Evolutionary conservation across 179 eudicot species (phyloP), one percentile per base, ranked within the genome.

Genomic region (Gypsophila paniculata): DNA sequence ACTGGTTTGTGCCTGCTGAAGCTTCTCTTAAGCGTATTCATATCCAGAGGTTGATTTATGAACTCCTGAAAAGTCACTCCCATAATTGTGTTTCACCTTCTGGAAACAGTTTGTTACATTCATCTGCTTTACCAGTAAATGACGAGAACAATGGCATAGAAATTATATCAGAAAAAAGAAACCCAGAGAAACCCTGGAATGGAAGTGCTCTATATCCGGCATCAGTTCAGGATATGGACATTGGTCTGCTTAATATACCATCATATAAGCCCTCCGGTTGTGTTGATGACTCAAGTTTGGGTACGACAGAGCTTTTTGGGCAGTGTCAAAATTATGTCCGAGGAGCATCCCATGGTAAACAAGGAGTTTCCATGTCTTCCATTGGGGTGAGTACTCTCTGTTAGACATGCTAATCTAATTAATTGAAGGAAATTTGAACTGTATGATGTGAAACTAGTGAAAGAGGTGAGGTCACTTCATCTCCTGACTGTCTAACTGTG

Each of bases 1-100:
- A 90, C 74, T 92, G 98, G 98, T 92, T 92, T 74, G 71, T 76
- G 38, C 89, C 93, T 26, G 81, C 58, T 69, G 96, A 92, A 76
- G 89, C 91, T 58, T 90, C 91, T 59, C 81, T 86, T n/a, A 92
- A 92, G 83, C 91, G 97, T 70, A 75, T 77, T 38, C 46, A 58
- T 66, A 91, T 91, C 51, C 85, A 86, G 80, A 86, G 83, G 75
- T 76, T 91, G 73, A 87, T 91, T 51, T 75, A 65, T 78, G 80
- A 82, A 72, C 86, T 91, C 32, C 84, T 92, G 36, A 79, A 78
- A 49, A 77, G 77, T 69, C 78, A 70, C 55, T 71, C 84, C 59
- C 79, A 59, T 58, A 85, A 74, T 59, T 73, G 53, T 78, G 73
- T 71, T 49, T 48, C 78, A 18, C 69, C 80, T 61, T 52, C 75